phyloP scores from a whole-genome alignment of 306 rosid genomes.

The Prunus davidiana region DNA sequence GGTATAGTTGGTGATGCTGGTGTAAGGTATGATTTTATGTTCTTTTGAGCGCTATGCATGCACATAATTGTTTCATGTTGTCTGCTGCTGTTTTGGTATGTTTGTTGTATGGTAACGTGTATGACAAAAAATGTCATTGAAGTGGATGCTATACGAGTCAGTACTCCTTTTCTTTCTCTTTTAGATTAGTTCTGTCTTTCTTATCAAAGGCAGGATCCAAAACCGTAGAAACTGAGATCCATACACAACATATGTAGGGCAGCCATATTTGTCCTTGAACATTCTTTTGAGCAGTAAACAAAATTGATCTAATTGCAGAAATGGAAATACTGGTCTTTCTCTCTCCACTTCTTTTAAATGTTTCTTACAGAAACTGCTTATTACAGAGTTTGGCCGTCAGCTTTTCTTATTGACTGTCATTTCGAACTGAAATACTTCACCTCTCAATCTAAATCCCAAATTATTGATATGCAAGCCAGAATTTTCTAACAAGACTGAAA shows the following conservation, averaged over 20 bases:
- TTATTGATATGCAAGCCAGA: background rate
- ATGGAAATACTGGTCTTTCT: background rate
- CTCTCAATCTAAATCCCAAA: background rate
- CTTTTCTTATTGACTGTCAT: background rate
- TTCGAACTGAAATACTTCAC: background rate
- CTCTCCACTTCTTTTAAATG: background rate
- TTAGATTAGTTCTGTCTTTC: background rate
- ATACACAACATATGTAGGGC: background rate
- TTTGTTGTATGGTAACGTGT: background rate
- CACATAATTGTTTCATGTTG: background rate
- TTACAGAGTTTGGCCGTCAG: background rate
- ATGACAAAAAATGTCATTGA: background rate
- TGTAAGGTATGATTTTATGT: conserved; percentile 51
- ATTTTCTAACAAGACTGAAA: background rate
- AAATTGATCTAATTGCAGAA: background rate
- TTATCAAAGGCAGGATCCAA: background rate
- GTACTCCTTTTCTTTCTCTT: background rate
- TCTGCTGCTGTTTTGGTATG: background rate
- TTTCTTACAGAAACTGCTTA: background rate
- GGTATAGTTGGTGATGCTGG: conserved; percentile 95
- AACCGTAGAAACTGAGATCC: background rate
- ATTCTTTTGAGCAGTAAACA: background rate
- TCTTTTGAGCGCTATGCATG: background rate
- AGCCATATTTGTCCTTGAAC: background rate
- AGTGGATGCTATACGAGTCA: background rate